phyloP scores from a whole-genome alignment of 208 protist genomes.

The Leptomonas pyrrhocoris region DNA sequence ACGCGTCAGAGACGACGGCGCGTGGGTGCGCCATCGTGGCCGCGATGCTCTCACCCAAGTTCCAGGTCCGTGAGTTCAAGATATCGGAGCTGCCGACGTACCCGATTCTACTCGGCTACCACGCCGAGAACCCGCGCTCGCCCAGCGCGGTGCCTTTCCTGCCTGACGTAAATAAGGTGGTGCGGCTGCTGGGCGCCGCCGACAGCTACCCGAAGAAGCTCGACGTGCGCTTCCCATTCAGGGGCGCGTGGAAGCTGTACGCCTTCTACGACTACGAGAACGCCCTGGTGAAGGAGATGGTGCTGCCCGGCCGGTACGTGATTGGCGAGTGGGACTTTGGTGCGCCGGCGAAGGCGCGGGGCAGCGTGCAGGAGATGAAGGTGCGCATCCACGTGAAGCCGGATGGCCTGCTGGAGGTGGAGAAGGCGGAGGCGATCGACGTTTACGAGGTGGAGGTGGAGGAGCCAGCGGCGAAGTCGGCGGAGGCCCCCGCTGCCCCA shows the following conservation, averaged over 20 bases:
- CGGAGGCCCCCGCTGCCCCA: slow-evolving; percentile 1
- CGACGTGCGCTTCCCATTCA: slow-evolving; percentile 77
- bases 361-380: slow-evolving; percentile 55
- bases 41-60: slow-evolving; percentile 91
- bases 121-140: slow-evolving; percentile 61
- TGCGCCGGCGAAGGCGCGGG: slow-evolving; percentile 33
- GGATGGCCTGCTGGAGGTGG: slow-evolving; percentile 69
- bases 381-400: slow-evolving; percentile 69
- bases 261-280: slow-evolving; percentile 80
- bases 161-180: slow-evolving; percentile 87
- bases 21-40: slow-evolving; percentile 86
- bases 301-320: slow-evolving; percentile 53
- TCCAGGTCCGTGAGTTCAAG: slow-evolving; percentile 88
- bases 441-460: slow-evolving; percentile 88
- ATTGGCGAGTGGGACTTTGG: slow-evolving; percentile 79
- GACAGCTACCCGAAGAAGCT: slow-evolving; percentile 81
- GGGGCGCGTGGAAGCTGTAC: slow-evolving; percentile 76
- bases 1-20: slow-evolving; percentile 87
- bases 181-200: slow-evolving; percentile 57
- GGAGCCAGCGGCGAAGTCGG: slow-evolving; percentile 28
- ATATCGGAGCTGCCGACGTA: slow-evolving; percentile 80
- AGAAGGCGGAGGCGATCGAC: slow-evolving; percentile 68
- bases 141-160: slow-evolving; percentile 75
- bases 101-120: slow-evolving; percentile 81
- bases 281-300: slow-evolving; percentile 41